These are phyloP conservation scores for Didymella exigua DNA, from an alignment of 2,329 filamentous ascomycete genomes.

Conservation along the genomic window DNA sequence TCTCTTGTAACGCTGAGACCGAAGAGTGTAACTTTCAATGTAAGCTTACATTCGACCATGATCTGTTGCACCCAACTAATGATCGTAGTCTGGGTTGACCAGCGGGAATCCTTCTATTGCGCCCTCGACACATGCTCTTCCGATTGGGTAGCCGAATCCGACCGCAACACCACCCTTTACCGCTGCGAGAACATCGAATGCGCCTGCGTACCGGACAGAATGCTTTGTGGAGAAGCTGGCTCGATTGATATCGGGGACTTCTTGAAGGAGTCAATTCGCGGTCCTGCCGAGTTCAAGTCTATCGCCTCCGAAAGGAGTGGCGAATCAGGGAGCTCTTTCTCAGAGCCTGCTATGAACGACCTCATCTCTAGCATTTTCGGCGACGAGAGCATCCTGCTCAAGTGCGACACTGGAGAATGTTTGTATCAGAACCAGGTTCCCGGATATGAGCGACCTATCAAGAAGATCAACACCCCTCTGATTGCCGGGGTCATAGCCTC, in stretches of 20 bases:
- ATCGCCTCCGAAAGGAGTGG: conserved; percentile 61
- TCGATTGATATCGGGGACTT: conserved; percentile 94
- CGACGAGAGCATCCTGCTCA: conserved; percentile 83
- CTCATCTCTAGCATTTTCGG: conserved; percentile 89
- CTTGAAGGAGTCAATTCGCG: conserved; percentile 78
- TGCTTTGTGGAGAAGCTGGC: conserved; percentile 90
- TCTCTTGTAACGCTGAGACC: conserved; percentile 79
- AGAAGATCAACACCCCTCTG: conserved; percentile 94
- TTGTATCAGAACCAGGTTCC: conserved; percentile 91
- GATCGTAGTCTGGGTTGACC: conserved; percentile 84
- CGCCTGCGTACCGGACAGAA: conserved; percentile 84
- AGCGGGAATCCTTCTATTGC: conserved; percentile 95
- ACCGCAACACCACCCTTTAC: conserved; percentile 82
- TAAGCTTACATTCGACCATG: conserved; percentile 51
- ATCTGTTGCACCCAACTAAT: conserved; percentile 31
- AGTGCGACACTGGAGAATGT: conserved; percentile 88
- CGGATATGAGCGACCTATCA: conserved; percentile 84
- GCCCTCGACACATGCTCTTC: conserved; percentile 81
- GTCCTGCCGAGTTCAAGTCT: conserved; percentile 84
- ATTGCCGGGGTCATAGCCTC: conserved; percentile 93
- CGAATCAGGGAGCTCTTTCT: conserved; percentile 78
- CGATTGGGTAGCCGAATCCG: conserved; percentile 68
- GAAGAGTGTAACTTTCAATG: conserved; percentile 93
- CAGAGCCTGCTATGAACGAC: conserved; percentile 89
- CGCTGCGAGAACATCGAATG: conserved; percentile 84